These are phyloP conservation scores for Leishmania tarentolae DNA, from an alignment of 208 protist genomes.

Conservation along the genomic window DNA sequence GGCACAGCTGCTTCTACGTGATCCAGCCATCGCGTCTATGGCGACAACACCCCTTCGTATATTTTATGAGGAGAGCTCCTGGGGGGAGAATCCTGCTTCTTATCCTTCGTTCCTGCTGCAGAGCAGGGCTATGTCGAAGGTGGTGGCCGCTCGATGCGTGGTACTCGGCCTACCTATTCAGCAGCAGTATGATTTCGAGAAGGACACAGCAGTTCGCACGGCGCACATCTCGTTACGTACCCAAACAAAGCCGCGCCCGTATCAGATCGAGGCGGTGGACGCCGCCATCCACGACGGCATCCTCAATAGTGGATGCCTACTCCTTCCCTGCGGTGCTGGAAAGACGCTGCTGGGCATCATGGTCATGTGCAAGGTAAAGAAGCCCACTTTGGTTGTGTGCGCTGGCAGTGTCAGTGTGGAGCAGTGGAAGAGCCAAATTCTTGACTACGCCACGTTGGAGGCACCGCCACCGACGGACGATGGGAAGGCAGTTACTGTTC, in stretches of 20 bases:
- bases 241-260: slow-evolving; percentile 78
- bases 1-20: slow-evolving; percentile 50
- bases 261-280: slow-evolving; percentile 86
- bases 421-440: slow-evolving; percentile 97
- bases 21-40: slow-evolving; percentile 58
- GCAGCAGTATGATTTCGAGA: slow-evolving; percentile 88
- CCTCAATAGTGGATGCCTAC: slow-evolving; percentile 96
- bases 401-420: slow-evolving; percentile 95
- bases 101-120: slow-evolving; percentile 52
- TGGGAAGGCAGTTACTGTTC: background rate
- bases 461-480: slow-evolving; percentile 20
- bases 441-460: slow-evolving; percentile 83
- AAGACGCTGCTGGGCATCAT: slow-evolving; percentile 99
- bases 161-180: slow-evolving; percentile 76
- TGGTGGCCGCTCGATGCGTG: slow-evolving; percentile 73
- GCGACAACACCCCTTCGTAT: slow-evolving; percentile 40
- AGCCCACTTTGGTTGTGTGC: slow-evolving; percentile 95
- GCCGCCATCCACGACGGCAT: slow-evolving; percentile 56
- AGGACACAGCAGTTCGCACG: slow-evolving; percentile 59
- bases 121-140: slow-evolving; percentile 62
- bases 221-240: slow-evolving; percentile 64
- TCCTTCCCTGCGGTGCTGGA: slow-evolving; percentile 99
- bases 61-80: slow-evolving; percentile 27
- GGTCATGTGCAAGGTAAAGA: slow-evolving; percentile 95
- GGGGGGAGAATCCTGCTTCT: slow-evolving; percentile 25